Conservation (phyloP, 768 basidiomycete genomes). For the Chlorophyllum brunneum region DNA sequence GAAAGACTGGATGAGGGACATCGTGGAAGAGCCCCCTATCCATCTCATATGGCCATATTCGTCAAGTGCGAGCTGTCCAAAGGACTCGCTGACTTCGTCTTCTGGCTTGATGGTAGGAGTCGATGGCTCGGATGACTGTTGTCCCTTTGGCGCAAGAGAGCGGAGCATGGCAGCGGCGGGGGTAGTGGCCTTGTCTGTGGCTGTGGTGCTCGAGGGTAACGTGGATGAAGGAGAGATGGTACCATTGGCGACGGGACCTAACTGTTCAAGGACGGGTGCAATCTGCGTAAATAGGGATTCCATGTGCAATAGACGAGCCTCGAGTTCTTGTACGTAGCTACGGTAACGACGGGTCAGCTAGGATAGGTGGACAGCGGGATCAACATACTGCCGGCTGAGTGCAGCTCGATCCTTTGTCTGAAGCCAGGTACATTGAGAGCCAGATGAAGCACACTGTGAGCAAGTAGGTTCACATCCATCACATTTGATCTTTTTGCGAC, state of each 20-base stretch:
- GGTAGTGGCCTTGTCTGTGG: constrained; percentile 31
- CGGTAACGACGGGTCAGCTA: constrained; percentile 13
- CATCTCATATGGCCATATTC: constrained; percentile 89
- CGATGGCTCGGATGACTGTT: constrained; percentile 33
- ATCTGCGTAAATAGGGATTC: constrained; percentile 82
- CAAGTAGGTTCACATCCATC: constrained; percentile 86
- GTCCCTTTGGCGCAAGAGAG: constrained; percentile 33
- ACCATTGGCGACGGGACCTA: constrained; percentile 52
- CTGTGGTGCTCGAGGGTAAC: constrained; percentile 24
- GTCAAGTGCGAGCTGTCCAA: constrained; percentile 84
- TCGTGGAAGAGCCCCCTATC: constrained; percentile 90
- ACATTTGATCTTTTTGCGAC: constrained; percentile 92
- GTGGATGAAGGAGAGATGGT: constrained; percentile 28
- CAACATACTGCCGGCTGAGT: constrained; percentile 79
- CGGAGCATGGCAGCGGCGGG: constrained; percentile 32
- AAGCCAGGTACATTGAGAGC: constrained; percentile 81
- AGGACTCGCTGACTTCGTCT: constrained; percentile 72
- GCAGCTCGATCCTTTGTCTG: constrained; percentile 91
- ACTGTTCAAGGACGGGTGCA: constrained; percentile 72
- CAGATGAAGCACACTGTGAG: constrained; percentile 72
- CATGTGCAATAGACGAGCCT: constrained; percentile 84
- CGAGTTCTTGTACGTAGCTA: constrained; percentile 90
- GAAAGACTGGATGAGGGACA: constrained; percentile 90
- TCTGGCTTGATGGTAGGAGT: constrained; percentile 46
- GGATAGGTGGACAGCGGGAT: constrained; percentile 2